A percentile compares a stretch with the other conserved stretches of the same genome.
Evolutionary conservation across 495 filamentous ascomycete species (phyloP).

Genomic region (Jackrogersella multiformis): DNA sequence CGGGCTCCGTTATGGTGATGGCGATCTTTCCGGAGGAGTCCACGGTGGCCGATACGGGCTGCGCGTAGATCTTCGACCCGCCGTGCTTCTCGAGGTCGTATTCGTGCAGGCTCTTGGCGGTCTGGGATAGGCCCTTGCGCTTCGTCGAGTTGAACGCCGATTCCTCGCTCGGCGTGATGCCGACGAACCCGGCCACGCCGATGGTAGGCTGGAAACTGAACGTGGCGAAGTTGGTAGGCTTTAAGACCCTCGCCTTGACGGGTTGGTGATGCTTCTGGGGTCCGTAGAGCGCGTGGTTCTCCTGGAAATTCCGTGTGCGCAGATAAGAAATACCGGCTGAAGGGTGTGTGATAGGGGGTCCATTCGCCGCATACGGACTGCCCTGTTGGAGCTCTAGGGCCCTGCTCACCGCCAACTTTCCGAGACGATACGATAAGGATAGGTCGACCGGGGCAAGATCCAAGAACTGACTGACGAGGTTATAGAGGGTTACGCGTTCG

Average conservation of each 20-base stretch:
- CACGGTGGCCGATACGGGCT: slow-evolving; percentile 63
- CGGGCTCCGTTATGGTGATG: slow-evolving; percentile 59
- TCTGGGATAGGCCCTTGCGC: background rate
- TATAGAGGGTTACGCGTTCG: slow-evolving; percentile 56
- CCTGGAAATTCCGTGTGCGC: slow-evolving; percentile 71
- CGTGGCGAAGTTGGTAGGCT: slow-evolving; percentile 40
- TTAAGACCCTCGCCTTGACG: slow-evolving; percentile 74
- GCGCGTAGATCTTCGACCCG: slow-evolving; percentile 73
- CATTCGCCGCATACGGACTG: slow-evolving; percentile 64
- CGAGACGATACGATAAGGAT: background rate
- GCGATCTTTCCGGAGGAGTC: slow-evolving; percentile 68
- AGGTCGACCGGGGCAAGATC: slow-evolving; percentile 57
- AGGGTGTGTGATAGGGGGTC: slow-evolving; percentile 87
- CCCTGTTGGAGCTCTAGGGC: slow-evolving; percentile 15
- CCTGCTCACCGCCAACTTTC: slow-evolving; percentile 33
- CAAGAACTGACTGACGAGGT: slow-evolving; percentile 63
- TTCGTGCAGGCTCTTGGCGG: slow-evolving; percentile 44
- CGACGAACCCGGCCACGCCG: slow-evolving; percentile 62
- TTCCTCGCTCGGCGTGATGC: slow-evolving; percentile 42
- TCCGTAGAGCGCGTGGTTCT: slow-evolving; percentile 85
- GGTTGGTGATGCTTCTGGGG: slow-evolving; percentile 71
- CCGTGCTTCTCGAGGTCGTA: slow-evolving; percentile 70
- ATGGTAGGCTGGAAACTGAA: slow-evolving; percentile 43
- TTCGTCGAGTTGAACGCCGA: slow-evolving; percentile 41
- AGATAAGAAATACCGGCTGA: slow-evolving; percentile 89